A percentile compares a stretch with the other conserved stretches of the same genome.
These are phyloP conservation scores for Naganishia antarctica DNA, from an alignment of 768 basidiomycete genomes.

Conservation along the genomic window DNA sequence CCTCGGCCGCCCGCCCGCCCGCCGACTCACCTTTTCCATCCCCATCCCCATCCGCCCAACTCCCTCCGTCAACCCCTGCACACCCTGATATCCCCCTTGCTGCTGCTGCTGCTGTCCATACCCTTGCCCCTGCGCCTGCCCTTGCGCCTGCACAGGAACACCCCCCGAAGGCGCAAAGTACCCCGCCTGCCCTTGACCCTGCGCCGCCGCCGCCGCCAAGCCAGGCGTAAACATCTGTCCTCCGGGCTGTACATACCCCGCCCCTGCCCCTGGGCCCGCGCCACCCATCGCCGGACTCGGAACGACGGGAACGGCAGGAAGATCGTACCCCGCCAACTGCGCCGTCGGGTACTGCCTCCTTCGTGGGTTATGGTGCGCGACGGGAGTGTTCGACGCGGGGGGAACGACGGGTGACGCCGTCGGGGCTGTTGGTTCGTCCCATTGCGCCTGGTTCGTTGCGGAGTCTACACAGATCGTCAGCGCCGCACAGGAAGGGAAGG, in stretches of 20 bases:
- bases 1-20: too few species aligned
- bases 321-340: conserved; percentile 55
- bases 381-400: too few species aligned
- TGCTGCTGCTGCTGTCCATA: conserved; percentile 40
- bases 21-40: conserved; percentile 43
- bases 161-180: conserved; percentile 27
- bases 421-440: conserved; percentile 67
- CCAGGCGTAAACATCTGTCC: conserved; percentile 45
- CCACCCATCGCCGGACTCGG: too few species aligned
- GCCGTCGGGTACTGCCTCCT: conserved; percentile 85
- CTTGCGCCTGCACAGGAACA: conserved; percentile 15
- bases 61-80: conserved; percentile 64
- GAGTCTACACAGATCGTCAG: conserved; percentile 65
- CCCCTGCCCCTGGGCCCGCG: conserved; percentile 50
- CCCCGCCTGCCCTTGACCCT: neutral
- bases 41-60: conserved; percentile 81
- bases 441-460: conserved; percentile 68
- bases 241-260: conserved; percentile 49
- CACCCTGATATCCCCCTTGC: conserved; percentile 21
- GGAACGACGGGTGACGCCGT: conserved; percentile 50
- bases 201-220: conserved; percentile 18
- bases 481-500: neutral
- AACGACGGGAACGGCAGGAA: conserved; percentile 43
- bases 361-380: conserved; percentile 59
- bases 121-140: conserved; percentile 29